Percentiles rank a stretch among this genome's conserved stretches.
These are phyloP conservation scores for Maudiozyma pseudohumilis DNA, from an alignment of 805 yeast genomes.

Conservation along the genomic window DNA sequence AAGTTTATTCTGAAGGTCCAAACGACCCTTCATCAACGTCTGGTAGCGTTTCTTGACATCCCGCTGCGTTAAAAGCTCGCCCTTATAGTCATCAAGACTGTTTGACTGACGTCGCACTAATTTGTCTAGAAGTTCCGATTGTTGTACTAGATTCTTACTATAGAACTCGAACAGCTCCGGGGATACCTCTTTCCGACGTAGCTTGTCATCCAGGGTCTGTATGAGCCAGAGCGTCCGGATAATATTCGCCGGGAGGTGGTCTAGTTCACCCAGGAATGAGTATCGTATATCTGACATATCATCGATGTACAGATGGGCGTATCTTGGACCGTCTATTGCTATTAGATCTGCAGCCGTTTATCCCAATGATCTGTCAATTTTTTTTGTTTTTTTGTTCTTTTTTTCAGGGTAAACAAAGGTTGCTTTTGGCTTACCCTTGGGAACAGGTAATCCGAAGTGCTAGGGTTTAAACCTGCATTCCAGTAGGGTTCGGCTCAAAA, in stretches of 20 bases:
- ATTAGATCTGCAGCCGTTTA: no score
- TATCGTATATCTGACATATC: conserved; percentile 30
- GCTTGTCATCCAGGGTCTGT: conserved; percentile 27
- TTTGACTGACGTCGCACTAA: conserved; percentile 9
- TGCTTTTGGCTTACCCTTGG: no score
- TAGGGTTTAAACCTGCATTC: no score
- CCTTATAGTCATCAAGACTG: conserved; percentile 6
- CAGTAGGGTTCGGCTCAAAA: no score
- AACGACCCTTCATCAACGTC: conserved; percentile 2
- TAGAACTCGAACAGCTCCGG: background rate
- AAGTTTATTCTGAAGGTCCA: background rate
- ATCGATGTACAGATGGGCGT: no score
- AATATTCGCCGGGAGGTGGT: conserved; percentile 37
- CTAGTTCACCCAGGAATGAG: conserved; percentile 31
- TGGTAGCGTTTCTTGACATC: conserved; percentile 6
- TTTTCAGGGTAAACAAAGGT: background rate
- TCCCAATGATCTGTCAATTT: no score
- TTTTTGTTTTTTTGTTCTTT: no score
- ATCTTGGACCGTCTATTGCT: no score
- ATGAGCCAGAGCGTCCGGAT: conserved; percentile 34
- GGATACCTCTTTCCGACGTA: background rate
- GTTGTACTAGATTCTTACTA: conserved; percentile 6
- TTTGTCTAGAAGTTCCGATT: conserved; percentile 9
- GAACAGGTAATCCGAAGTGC: no score
- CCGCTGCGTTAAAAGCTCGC: conserved; percentile 7